Percentiles rank a stretch among this genome's conserved stretches.
Evolutionary conservation across 306 rosid genomes (phyloP).

Genomic region (Ormosia emarginata): DNA sequence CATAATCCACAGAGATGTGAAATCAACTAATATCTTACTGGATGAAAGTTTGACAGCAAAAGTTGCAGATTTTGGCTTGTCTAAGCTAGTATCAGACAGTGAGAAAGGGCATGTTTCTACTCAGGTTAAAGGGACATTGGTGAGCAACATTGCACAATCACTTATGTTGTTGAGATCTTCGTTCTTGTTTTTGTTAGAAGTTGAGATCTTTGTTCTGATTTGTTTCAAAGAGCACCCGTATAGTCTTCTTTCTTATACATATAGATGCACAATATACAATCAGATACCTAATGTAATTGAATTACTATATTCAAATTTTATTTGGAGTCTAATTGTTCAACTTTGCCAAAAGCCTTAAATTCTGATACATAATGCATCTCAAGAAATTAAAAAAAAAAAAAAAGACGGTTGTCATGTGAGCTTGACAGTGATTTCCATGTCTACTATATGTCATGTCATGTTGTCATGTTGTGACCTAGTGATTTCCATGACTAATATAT

Average conservation of each 20-base stretch:
- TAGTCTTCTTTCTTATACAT: background rate
- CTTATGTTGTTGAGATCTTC: background rate
- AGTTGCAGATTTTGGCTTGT: slow-evolving; percentile 97
- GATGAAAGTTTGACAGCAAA: slow-evolving; percentile 83
- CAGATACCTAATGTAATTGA: background rate
- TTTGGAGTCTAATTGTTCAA: background rate
- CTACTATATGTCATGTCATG: background rate
- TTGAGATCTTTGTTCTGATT: background rate
- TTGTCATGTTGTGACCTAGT: background rate
- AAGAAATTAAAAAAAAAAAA: background rate
- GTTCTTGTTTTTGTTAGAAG: background rate
- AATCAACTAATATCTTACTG: slow-evolving; percentile 73
- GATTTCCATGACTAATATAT: background rate
- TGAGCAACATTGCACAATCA: slow-evolving; percentile 29
- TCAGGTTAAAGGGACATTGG: slow-evolving; percentile 95
- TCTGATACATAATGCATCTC: background rate
- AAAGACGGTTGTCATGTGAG: no score
- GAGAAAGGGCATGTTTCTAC: slow-evolving; percentile 87
- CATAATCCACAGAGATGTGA: slow-evolving; percentile 90
- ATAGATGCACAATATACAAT: background rate
- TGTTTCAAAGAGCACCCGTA: background rate
- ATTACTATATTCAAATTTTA: background rate
- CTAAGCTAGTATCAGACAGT: slow-evolving; percentile 72
- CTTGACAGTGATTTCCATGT: background rate
- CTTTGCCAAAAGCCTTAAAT: background rate